A percentile compares a stretch with the other conserved stretches of the same genome.
phyloP scores from a whole-genome alignment of 805 yeast genomes.

The Blastobotrys chiropterorum region DNA sequence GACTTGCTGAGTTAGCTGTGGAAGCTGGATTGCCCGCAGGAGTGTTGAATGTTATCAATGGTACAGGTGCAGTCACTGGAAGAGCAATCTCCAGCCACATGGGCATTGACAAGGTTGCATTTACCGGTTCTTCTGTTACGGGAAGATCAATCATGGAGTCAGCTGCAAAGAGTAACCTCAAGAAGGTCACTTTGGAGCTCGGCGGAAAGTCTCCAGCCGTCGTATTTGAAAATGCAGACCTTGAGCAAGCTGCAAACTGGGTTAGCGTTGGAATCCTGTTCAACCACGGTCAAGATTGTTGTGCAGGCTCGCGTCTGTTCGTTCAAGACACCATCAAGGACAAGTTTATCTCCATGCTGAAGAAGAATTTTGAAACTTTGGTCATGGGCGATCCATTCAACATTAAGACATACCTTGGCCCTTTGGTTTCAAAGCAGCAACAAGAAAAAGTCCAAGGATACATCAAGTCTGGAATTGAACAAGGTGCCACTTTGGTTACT shows the following conservation, averaged over 20 bases:
- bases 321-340: slow-evolving; percentile 83
- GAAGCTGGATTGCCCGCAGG: slow-evolving; percentile 75
- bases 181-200: slow-evolving; percentile 86
- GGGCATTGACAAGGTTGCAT: slow-evolving; percentile 77
- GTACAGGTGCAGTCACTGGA: slow-evolving; percentile 57
- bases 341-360: slow-evolving; percentile 53
- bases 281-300: slow-evolving; percentile 95
- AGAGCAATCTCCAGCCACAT: slow-evolving; percentile 61
- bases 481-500: slow-evolving; percentile 74
- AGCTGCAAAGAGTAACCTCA: slow-evolving; percentile 66
- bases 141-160: slow-evolving; percentile 75
- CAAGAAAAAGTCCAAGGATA: slow-evolving; percentile 66
- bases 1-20: slow-evolving; percentile 48
- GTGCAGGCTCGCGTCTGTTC: slow-evolving; percentile 88
- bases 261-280: slow-evolving; percentile 77
- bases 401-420: slow-evolving; percentile 72
- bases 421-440: slow-evolving; percentile 79
- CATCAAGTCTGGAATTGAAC: slow-evolving; percentile 68
- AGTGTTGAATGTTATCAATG: slow-evolving; percentile 64
- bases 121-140: slow-evolving; percentile 89
- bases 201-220: slow-evolving; percentile 96
- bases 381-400: slow-evolving; percentile 71
- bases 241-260: slow-evolving; percentile 67
- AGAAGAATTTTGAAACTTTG: slow-evolving; percentile 41
- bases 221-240: slow-evolving; percentile 78